Conservation (phyloP, 495 filamentous ascomycete genomes). For the Penicillium longicatenatum region DNA sequence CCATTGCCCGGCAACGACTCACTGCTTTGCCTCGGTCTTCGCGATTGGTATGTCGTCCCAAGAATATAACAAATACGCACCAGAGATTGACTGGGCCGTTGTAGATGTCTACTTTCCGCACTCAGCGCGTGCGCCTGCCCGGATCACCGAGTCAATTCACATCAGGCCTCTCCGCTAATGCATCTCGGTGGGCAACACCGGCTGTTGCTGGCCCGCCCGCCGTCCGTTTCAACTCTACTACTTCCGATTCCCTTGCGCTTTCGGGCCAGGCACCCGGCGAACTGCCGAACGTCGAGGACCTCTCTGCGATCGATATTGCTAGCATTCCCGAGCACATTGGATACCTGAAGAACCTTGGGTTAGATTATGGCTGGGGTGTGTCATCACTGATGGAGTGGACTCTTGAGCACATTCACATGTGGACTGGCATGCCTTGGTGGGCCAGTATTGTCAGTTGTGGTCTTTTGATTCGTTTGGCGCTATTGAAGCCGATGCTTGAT, state of each 20-base stretch:
- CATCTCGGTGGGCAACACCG: slow-evolving; percentile 28
- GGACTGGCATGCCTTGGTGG: slow-evolving; percentile 77
- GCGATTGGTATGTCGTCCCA: slow-evolving; percentile 39
- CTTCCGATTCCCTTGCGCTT: slow-evolving; percentile 23
- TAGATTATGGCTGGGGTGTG: slow-evolving; percentile 84
- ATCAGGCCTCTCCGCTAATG: slow-evolving; percentile 26
- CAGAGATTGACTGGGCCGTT: slow-evolving; percentile 24
- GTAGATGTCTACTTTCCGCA: slow-evolving; percentile 45
- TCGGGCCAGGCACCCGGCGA: slow-evolving; percentile 4
- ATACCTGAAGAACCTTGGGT: slow-evolving; percentile 76
- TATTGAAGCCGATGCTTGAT: slow-evolving; percentile 65
- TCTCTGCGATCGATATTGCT: slow-evolving; percentile 41
- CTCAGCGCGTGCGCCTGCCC: slow-evolving; percentile 28
- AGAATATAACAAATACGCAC: not conserved
- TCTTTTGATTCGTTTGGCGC: slow-evolving; percentile 58
- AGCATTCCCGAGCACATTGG: slow-evolving; percentile 72
- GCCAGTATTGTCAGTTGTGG: slow-evolving; percentile 66
- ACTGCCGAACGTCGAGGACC: slow-evolving; percentile 19
- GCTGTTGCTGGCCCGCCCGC: slow-evolving; percentile 26
- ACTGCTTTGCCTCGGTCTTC: slow-evolving; percentile 33
- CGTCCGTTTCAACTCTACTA: slow-evolving; percentile 49
- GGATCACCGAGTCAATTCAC: slow-evolving; percentile 24
- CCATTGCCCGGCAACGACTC: slow-evolving; percentile 38
- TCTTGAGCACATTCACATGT: slow-evolving; percentile 82
- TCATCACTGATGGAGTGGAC: slow-evolving; percentile 68